These are phyloP conservation scores for Lactifluus piperatus DNA, from an alignment of 768 basidiomycete species.

Conservation along the genomic window DNA sequence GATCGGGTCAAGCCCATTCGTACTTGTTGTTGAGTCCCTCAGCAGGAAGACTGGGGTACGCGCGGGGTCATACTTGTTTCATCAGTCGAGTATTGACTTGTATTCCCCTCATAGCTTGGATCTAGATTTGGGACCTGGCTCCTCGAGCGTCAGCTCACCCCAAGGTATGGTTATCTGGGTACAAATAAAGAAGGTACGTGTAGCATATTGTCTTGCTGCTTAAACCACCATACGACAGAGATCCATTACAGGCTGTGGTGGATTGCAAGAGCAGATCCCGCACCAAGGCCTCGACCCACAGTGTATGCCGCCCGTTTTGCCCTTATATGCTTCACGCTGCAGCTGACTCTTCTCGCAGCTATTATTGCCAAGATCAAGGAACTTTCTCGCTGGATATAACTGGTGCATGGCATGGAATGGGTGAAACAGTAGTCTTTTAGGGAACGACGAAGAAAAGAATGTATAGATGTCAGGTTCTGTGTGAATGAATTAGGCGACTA, in stretches of 20 bases:
- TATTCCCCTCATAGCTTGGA: conserved; percentile 40
- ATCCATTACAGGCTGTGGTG: conserved; percentile 43
- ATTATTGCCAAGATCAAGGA: conserved; percentile 40
- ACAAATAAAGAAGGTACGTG: conserved; percentile 51
- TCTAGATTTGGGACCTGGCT: conserved; percentile 84
- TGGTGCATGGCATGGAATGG: not conserved
- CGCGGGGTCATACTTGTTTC: not conserved
- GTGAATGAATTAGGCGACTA: too few species aligned
- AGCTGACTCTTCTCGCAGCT: conserved; percentile 24
- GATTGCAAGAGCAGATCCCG: conserved; percentile 79
- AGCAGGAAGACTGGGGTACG: conserved; percentile 81
- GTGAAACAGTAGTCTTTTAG: not conserved
- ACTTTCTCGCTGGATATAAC: conserved; percentile 27
- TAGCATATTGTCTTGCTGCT: not conserved
- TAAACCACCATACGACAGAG: not conserved
- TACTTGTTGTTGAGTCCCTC: conserved; percentile 77
- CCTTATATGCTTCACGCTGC: not conserved
- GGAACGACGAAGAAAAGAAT: not conserved
- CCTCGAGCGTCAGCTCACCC: conserved; percentile 71
- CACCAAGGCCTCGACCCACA: conserved; percentile 74
- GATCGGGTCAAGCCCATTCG: conserved; percentile 66
- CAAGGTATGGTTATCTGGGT: conserved; percentile 76
- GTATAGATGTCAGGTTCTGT: not conserved
- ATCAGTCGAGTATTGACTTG: not conserved
- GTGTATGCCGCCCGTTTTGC: conserved; percentile 38